Evolutionary conservation across 805 yeast species (phyloP), one percentile per base, ranked within the genome.

Genomic region (Tetrapisispora phaffii): DNA sequence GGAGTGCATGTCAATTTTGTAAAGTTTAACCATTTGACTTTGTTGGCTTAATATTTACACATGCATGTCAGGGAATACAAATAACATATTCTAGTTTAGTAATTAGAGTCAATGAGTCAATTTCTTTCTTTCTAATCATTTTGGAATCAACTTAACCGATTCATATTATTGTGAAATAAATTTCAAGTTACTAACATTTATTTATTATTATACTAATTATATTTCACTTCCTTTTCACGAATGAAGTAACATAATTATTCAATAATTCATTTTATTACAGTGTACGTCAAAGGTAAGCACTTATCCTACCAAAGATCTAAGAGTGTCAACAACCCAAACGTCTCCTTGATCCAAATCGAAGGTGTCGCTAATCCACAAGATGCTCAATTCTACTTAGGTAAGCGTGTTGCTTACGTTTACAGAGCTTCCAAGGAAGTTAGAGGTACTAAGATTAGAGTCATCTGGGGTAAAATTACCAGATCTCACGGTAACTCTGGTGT

Each of bases 251-350:
- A 19, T 20, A 34, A 34, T 19, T 34, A 34, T 34, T 16, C 24
- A 22, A 17, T 12, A 15, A 7, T 23, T 23, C 21, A n/a, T 41
- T 38, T 46, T 35, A 34, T 47, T 55, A 54, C 70, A 85, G 94
- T 93, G 79, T 93, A 93, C 96, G 97, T 93, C 77, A 93, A 90
- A 83, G 98, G 97, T 78, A 93, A 90, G 83, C 98, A 93, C 85
- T 73, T 93, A 71, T 89, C 97, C 67, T 93, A 90, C 95, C 97
- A 93, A 82, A 94, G 98, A 80, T 88, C 97, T 66, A 93, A 93
- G 88, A 81, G 81, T 74, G 86, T 84, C 71, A 88, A 82, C 83
- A 86, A 93, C 94, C 97, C 98, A 74, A 84, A 86, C 79, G 85
- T 85, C 65, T 93, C 98, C 58, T 81, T 93, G 74, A 77, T 93